phyloP scores from a whole-genome alignment of 164 flowering plant species.

The Berberis vulgaris region DNA sequence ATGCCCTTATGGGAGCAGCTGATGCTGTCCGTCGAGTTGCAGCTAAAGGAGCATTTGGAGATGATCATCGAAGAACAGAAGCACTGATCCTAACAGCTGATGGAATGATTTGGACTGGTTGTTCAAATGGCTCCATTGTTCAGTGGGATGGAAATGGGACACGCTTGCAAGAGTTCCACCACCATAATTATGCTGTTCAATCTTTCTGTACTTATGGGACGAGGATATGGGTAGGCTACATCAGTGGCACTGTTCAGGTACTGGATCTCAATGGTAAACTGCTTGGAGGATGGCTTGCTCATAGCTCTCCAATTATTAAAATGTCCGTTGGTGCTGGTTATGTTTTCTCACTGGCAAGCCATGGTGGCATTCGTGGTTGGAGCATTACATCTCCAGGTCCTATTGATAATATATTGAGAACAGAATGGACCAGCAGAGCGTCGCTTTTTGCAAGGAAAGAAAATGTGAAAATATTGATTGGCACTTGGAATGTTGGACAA shows the following conservation, averaged over 20 bases:
- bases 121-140: constrained; percentile 70
- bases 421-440: constrained; percentile 64
- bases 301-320: constrained; percentile 63
- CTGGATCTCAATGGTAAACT: constrained; percentile 77
- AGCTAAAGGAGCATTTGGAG: constrained; percentile 59
- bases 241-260: constrained; percentile 67
- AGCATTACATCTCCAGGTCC: constrained; percentile 73
- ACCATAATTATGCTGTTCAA: constrained; percentile 56
- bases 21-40: constrained; percentile 97
- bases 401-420: constrained; percentile 53
- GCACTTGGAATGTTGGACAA: constrained; percentile 97
- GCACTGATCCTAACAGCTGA: constrained; percentile 52
- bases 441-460: constrained; percentile 42
- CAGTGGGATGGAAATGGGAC: constrained; percentile 96
- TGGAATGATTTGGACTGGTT: constrained; percentile 90
- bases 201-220: constrained; percentile 73
- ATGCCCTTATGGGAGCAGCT: constrained; percentile 97
- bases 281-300: constrained; percentile 86
- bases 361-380: constrained; percentile 99
- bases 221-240: constrained; percentile 78
- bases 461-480: constrained; percentile 57
- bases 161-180: constrained; percentile 59
- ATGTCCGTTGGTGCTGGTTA: constrained; percentile 59
- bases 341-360: constrained; percentile 77
- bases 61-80: constrained; percentile 70